Percentiles rank a stretch among this genome's conserved stretches.
Evolutionary conservation across 2,329 filamentous ascomycete species (phyloP).

Genomic region (Alternaria gaisen): DNA sequence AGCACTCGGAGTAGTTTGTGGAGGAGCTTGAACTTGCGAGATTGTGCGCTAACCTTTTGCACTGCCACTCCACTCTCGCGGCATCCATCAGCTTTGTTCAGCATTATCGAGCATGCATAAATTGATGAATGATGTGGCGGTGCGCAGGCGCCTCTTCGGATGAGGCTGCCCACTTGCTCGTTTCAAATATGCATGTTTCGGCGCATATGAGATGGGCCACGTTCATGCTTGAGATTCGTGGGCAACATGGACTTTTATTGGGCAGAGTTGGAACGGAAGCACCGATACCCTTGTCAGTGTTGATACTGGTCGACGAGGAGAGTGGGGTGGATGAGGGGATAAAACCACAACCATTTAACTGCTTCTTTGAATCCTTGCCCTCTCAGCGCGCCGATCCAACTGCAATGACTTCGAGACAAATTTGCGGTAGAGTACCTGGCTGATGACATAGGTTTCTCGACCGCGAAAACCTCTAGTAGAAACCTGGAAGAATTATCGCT

Average conservation of each 20-base stretch:
- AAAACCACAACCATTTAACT: too few relatives aligned
- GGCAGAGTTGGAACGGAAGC: background rate
- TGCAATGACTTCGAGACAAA: too few relatives aligned
- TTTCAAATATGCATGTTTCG: constrained; percentile 14
- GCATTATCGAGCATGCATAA: background rate
- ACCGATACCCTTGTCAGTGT: background rate
- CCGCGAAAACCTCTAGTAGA: background rate
- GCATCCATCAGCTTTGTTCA: background rate
- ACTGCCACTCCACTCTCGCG: background rate
- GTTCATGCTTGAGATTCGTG: constrained; percentile 9
- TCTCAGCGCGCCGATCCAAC: too few relatives aligned
- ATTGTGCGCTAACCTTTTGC: background rate
- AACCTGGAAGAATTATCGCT: background rate
- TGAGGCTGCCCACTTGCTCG: constrained; percentile 8
- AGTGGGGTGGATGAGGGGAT: background rate
- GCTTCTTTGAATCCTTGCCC: too few relatives aligned
- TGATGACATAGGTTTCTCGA: background rate
- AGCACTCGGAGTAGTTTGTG: constrained; percentile 2
- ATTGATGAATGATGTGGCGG: background rate
- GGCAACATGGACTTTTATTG: background rate
- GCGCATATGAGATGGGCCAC: constrained; percentile 9
- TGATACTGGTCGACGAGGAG: background rate
- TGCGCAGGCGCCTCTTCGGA: background rate
- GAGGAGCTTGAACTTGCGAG: background rate
- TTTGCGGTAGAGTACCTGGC: too few relatives aligned